Conservation (phyloP, 495 filamentous ascomycete species). For the Elaphomyces granulatus region DNA sequence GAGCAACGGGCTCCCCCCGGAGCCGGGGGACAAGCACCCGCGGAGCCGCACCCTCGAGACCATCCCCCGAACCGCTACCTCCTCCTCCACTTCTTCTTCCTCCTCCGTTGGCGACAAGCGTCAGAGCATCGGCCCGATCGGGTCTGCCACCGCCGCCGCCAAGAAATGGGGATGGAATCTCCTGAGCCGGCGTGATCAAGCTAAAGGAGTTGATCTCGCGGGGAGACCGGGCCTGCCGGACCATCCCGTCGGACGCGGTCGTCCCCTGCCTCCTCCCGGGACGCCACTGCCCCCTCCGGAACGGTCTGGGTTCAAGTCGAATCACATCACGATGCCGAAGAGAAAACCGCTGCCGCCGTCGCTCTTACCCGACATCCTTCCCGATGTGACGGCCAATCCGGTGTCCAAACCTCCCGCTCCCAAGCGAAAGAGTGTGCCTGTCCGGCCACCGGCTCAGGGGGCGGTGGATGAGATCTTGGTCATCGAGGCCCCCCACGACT, state of each 20-base stretch:
- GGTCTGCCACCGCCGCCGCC: constrained; percentile 59
- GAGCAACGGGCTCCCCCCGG: constrained; percentile 8
- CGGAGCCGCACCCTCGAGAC: constrained; percentile 30
- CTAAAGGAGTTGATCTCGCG: constrained; percentile 20
- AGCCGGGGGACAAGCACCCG: constrained; percentile 6
- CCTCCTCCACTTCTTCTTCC: constrained; percentile 17
- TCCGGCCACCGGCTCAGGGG: constrained; percentile 7
- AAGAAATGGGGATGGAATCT: constrained; percentile 76
- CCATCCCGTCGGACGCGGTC: constrained; percentile 58
- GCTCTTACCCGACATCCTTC: constrained; percentile 17
- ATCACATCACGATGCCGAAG: constrained; percentile 44
- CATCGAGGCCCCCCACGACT: constrained; percentile 37
- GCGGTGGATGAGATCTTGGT: constrained; percentile 32
- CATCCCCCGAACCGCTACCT: constrained; percentile 24
- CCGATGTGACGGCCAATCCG: constrained; percentile 13
- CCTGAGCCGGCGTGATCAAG: constrained; percentile 40
- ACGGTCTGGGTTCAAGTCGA: constrained; percentile 43
- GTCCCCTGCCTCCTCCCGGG: constrained; percentile 35
- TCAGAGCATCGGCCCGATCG: constrained; percentile 38
- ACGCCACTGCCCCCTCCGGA: constrained; percentile 64
- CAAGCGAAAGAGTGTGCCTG: constrained; percentile 24
- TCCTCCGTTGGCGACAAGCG: constrained; percentile 20
- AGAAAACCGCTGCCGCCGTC: constrained; percentile 41
- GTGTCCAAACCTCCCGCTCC: constrained; percentile 20
- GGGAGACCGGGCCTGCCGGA: constrained; percentile 38